Conservation (phyloP, 345 rosid species). For the Brassica rapa region DNA sequence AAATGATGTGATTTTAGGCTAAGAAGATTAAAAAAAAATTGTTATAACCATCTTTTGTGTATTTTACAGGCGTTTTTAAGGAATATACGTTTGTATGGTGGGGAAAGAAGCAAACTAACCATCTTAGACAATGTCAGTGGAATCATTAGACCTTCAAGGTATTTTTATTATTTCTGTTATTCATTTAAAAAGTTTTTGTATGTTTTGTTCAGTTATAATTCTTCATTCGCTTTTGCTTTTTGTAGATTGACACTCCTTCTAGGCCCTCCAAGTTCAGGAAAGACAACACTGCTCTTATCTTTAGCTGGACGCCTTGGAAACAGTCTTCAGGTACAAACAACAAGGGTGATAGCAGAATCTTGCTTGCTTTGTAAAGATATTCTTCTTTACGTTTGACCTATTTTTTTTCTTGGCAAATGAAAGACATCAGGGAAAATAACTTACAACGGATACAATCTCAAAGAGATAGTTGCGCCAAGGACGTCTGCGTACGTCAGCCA, state of each 20-base stretch:
- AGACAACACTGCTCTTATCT: constrained; percentile 86
- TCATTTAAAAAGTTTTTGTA: not conserved
- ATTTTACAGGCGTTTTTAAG: constrained; percentile 66
- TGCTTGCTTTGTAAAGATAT: not conserved
- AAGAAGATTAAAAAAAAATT: too few relatives aligned
- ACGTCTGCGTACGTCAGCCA: constrained; percentile 95
- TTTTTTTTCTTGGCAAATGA: constrained; percentile 32
- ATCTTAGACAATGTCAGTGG: constrained; percentile 77
- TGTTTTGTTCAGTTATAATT: constrained; percentile 6
- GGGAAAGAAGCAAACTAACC: constrained; percentile 73
- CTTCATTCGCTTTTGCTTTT: not conserved
- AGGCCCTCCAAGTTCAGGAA: constrained; percentile 99
- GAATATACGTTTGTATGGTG: constrained; percentile 53
- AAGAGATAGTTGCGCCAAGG: constrained; percentile 87
- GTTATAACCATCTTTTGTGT: not conserved
- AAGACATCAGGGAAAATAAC: constrained; percentile 80
- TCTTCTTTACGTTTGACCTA: constrained; percentile 1
- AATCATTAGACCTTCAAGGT: constrained; percentile 94
- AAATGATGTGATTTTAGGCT: too few relatives aligned
- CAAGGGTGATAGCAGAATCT: not conserved
- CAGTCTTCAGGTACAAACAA: constrained; percentile 58
- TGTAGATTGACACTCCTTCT: constrained; percentile 80
- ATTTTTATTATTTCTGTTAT: not conserved
- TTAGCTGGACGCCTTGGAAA: constrained; percentile 86
- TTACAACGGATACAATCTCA: constrained; percentile 74